Evolutionary conservation across 352 stramenopile species (phyloP), one percentile per base, ranked within the genome.

Genomic region (Thraustochytrium striatum): DNA sequence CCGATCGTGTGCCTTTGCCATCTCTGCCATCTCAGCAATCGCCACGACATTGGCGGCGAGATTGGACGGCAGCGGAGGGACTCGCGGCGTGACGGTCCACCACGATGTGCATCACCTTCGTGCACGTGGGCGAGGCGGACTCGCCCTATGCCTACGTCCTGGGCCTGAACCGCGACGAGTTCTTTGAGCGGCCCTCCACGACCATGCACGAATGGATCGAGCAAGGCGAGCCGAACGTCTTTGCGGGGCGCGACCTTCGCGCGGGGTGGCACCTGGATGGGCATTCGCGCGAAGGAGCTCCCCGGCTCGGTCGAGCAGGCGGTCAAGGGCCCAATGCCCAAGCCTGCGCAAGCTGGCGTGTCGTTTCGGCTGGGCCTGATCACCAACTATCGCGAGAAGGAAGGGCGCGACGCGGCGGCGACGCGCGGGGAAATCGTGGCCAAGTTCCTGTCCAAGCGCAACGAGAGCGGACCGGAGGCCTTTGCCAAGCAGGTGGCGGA

Each of bases 141-240:
- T 50, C 43, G 28, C 65, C 65, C 28, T 75, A 75, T 32, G 50
- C 43, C 41, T 75, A 70, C 65, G 68, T 75, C 32, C 9, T 75
- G 11, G 65, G 65, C 35, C 30, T 43, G 13, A 75, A 75, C 36
- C 44, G 65, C 32, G 65, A 75, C 16, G 65, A 75, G 65, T 75
- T 75, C 25, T 16, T 75, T 39, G 21, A 21, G 43, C 25, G 65
- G 41, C 41, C 65, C 1, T 58, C 32, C 35, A 61, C 8, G 43
- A 21, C 65, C 5, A 43, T 43, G 35, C 25, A 58, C 47, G 9
- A 16, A 28, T 75, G 65, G 65, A 19, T 32, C 5, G 25, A 58
- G 13, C n/a, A 41, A 19, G 65, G 52, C 7, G 30, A 70, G 25
- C 3, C 13, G 39, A 21, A 36, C 36, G 68, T 43, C 43, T 75